phyloP scores from a whole-genome alignment of 768 basidiomycete species.

The Amyloporia xantha region DNA sequence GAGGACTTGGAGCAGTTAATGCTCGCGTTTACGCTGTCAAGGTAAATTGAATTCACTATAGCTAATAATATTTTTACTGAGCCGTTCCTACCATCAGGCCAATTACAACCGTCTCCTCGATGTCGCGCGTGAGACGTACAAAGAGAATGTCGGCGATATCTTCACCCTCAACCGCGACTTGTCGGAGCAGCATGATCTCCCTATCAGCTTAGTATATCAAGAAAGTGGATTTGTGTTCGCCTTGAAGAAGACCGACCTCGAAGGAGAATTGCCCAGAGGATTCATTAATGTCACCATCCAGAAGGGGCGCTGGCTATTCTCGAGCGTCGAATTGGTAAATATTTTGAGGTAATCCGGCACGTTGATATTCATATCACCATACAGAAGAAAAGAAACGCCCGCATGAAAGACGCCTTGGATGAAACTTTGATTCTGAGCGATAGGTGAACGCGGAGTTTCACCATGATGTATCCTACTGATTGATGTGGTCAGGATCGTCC shows the following conservation, averaged over 20 bases:
- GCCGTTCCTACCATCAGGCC: slow-evolving; percentile 35
- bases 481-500: slow-evolving; percentile 53
- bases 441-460: slow-evolving; percentile 37
- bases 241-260: slow-evolving; percentile 61
- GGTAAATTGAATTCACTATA: slow-evolving; percentile 24
- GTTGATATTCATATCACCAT: too few species aligned
- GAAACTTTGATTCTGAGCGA: slow-evolving; percentile 85
- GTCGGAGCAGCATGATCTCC: slow-evolving; percentile 56
- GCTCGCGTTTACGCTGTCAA: slow-evolving; percentile 87
- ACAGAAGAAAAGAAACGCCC: slow-evolving; percentile 81
- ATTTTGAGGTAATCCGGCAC: neutral
- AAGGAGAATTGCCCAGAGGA: slow-evolving; percentile 53
- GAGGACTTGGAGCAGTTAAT: slow-evolving; percentile 68
- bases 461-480: neutral
- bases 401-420: slow-evolving; percentile 88
- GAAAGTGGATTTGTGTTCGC: slow-evolving; percentile 69
- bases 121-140: slow-evolving; percentile 91
- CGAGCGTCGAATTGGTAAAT: slow-evolving; percentile 71
- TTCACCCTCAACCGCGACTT: slow-evolving; percentile 56
- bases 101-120: slow-evolving; percentile 82
- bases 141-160: slow-evolving; percentile 89
- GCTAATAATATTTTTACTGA: neutral
- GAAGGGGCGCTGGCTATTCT: slow-evolving; percentile 70
- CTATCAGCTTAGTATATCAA: slow-evolving; percentile 62
- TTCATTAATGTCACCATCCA: slow-evolving; percentile 64